A percentile compares a stretch with the other conserved stretches of the same genome.
Conservation (phyloP, 2,329 filamentous ascomycete species). For the Aspergillus tanneri region DNA sequence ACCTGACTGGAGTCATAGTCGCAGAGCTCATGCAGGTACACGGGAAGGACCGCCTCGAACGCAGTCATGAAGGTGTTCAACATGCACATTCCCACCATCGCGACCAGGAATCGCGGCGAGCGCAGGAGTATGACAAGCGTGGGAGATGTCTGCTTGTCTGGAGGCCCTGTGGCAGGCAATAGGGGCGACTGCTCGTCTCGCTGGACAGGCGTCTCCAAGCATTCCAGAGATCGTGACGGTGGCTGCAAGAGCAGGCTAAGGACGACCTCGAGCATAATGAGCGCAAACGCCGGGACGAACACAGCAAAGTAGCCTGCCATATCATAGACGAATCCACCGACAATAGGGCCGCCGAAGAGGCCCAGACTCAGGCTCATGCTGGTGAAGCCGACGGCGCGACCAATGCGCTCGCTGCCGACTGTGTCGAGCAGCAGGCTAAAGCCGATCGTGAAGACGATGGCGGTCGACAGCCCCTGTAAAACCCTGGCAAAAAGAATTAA, state of each 20-base stretch:
- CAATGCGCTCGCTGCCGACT: conserved; percentile 10
- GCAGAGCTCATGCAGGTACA: conserved; percentile 10
- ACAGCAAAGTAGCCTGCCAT: conserved; percentile 41
- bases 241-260: conserved; percentile 48
- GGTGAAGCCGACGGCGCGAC: conserved; percentile 54
- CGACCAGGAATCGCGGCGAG: conserved; percentile 54
- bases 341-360: conserved; percentile 62
- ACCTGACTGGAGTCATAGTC: conserved; percentile 6
- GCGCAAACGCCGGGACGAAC: conserved; percentile 27
- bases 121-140: conserved; percentile 1
- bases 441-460: conserved; percentile 69
- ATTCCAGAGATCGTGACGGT: neutral
- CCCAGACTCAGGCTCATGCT: conserved; percentile 58
- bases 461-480: conserved; percentile 66
- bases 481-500: conserved; percentile 61
- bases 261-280: conserved; percentile 51
- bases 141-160: conserved; percentile 50
- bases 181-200: neutral
- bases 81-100: conserved; percentile 11
- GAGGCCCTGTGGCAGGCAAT: conserved; percentile 21
- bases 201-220: neutral
- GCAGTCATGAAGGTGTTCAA: conserved; percentile 12
- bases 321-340: conserved; percentile 67
- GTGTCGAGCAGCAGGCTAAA: conserved; percentile 64
- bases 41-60: conserved; percentile 12